These are phyloP conservation scores for Ogataea hybrid DNA, from an alignment of 1,139 yeast species.

Conservation along the genomic window DNA sequence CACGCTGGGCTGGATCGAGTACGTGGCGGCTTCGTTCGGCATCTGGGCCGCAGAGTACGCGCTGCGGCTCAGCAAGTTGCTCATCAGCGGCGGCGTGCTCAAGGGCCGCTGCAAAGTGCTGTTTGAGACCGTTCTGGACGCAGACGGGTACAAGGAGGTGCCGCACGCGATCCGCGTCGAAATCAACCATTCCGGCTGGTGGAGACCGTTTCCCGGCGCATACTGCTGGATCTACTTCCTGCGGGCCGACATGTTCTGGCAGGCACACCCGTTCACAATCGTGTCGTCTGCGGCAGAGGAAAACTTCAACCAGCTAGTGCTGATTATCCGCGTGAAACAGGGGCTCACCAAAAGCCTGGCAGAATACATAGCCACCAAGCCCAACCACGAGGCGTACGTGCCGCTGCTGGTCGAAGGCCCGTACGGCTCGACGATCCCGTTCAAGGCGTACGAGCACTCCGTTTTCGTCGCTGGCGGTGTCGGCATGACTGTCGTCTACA, in stretches of 20 bases:
- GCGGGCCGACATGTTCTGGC: slow-evolving; percentile 48
- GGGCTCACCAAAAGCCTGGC: slow-evolving; percentile 37
- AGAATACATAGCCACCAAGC: slow-evolving; percentile 28
- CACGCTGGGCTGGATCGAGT: slow-evolving; percentile 51
- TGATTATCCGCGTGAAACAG: slow-evolving; percentile 37
- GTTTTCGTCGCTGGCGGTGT: slow-evolving; percentile 42
- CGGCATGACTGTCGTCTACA: slow-evolving; percentile 39
- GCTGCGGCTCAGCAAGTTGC: slow-evolving; percentile 36
- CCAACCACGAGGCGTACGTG: slow-evolving; percentile 28
- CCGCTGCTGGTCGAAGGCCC: slow-evolving; percentile 41
- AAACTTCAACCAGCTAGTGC: slow-evolving; percentile 35
- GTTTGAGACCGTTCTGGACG: slow-evolving; percentile 17
- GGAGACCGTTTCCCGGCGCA: slow-evolving; percentile 41
- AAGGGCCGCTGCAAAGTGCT: slow-evolving; percentile 38
- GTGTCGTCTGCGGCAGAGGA: slow-evolving; percentile 31
- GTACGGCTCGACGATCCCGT: slow-evolving; percentile 38
- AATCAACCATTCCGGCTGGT: slow-evolving; percentile 39
- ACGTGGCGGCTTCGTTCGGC: slow-evolving; percentile 35
- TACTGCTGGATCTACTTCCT: slow-evolving; percentile 38
- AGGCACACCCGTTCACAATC: slow-evolving; percentile 57
- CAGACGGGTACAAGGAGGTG: slow-evolving; percentile 6
- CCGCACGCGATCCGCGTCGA: slow-evolving; percentile 35
- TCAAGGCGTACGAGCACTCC: slow-evolving; percentile 35
- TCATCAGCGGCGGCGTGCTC: slow-evolving; percentile 41
- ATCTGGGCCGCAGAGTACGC: slow-evolving; percentile 44